Evolutionary conservation across 1,284 basidiomycete genomes (phyloP).

Genomic region (Melampsora americana): DNA sequence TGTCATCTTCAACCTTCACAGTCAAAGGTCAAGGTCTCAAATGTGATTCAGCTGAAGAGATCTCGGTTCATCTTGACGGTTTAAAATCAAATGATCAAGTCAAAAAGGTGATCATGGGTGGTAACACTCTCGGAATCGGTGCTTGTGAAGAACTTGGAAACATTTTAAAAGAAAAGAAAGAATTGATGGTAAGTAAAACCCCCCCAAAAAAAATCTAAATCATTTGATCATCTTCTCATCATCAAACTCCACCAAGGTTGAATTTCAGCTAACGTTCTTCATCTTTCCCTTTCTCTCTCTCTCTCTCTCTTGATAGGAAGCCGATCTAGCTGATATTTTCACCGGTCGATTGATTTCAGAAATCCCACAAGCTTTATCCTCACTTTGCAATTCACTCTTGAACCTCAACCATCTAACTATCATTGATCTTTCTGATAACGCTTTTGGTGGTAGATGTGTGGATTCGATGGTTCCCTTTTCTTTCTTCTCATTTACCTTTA

Average conservation of each 20-base stretch:
- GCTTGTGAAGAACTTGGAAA: slow-evolving; percentile 81
- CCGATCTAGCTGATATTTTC: slow-evolving; percentile 96
- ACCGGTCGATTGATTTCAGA: slow-evolving; percentile 92
- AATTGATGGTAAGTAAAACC: slow-evolving; percentile 64
- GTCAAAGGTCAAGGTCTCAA: slow-evolving; percentile 75
- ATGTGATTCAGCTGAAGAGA: slow-evolving; percentile 73
- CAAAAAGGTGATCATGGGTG: slow-evolving; percentile 87
- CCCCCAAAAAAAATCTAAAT: background rate
- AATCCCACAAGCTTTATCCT: slow-evolving; percentile 83
- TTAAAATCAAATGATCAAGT: slow-evolving; percentile 64
- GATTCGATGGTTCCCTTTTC: slow-evolving; percentile 85
- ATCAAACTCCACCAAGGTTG: slow-evolving; percentile 22
- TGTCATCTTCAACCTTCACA: slow-evolving; percentile 57
- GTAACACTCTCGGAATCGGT: slow-evolving; percentile 92
- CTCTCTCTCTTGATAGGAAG: slow-evolving; percentile 62
- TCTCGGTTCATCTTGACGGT: slow-evolving; percentile 71
- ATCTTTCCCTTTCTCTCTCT: slow-evolving; percentile 22
- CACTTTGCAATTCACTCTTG: slow-evolving; percentile 81
- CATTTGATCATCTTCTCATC: background rate
- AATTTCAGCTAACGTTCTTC: background rate
- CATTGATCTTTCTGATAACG: slow-evolving; percentile 91
- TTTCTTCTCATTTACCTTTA: slow-evolving; percentile 67
- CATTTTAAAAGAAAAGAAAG: slow-evolving; percentile 68
- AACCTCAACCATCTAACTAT: slow-evolving; percentile 75
- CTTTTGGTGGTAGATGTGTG: slow-evolving; percentile 91